phyloP scores from a whole-genome alignment of 2,329 filamentous ascomycete genomes.

The Westerdykella sp. region DNA sequence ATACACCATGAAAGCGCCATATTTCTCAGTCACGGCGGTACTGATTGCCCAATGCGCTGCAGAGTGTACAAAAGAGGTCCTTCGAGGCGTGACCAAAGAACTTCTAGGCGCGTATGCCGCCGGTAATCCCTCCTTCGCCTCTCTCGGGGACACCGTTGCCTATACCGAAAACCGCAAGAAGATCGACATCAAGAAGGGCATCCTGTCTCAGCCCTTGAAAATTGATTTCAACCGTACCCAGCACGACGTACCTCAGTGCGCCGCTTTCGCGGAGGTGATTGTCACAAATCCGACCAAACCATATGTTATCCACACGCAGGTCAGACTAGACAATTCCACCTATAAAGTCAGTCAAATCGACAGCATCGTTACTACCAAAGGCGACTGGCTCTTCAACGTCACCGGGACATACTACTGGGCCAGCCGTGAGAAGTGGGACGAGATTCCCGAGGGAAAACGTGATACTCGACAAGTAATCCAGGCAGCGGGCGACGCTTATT shows the following conservation, averaged over 20 bases:
- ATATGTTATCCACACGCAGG: slow-evolving; percentile 25
- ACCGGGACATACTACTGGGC: slow-evolving; percentile 25
- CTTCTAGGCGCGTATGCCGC: slow-evolving; percentile 17
- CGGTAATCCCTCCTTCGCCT: slow-evolving; percentile 13
- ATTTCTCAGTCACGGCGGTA: too few relatives aligned
- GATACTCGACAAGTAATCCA: slow-evolving; percentile 19
- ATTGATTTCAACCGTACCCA: slow-evolving; percentile 21
- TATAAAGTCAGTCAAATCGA: slow-evolving; percentile 18
- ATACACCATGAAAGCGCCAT: too few relatives aligned
- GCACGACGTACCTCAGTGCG: slow-evolving; percentile 22
- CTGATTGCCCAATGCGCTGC: slow-evolving; percentile 7
- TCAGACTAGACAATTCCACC: slow-evolving; percentile 19
- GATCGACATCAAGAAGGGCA: slow-evolving; percentile 6
- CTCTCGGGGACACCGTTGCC: slow-evolving; percentile 13
- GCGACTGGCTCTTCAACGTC: slow-evolving; percentile 29
- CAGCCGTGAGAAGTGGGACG: slow-evolving; percentile 18
- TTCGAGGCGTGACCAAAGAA: slow-evolving; percentile 16
- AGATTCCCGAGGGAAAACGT: slow-evolving; percentile 13
- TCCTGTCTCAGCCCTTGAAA: slow-evolving; percentile 20
- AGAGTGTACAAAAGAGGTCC: slow-evolving; percentile 17
- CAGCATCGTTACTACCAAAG: slow-evolving; percentile 22
- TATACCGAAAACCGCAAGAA: slow-evolving; percentile 25
- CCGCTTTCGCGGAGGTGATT: slow-evolving; percentile 25
- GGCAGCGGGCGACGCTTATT: slow-evolving; percentile 26
- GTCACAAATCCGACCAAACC: slow-evolving; percentile 19